Conservation (phyloP, 345 rosid genomes). For the Salix exigua region DNA sequence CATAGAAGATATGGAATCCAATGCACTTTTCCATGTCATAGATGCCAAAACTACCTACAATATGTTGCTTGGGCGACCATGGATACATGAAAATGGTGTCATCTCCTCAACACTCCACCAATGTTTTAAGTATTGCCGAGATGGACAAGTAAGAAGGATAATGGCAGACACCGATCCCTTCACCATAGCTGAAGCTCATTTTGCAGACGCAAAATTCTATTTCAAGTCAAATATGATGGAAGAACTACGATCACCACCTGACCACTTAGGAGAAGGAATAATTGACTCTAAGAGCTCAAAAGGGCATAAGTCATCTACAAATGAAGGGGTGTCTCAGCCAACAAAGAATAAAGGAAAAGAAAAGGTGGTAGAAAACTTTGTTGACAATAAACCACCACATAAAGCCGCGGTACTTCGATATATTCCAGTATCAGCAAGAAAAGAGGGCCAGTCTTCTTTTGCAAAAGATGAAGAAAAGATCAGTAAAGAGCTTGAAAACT, state of each 20-base stretch:
- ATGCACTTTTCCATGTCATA: background rate
- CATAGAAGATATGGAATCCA: background rate
- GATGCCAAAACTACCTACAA: background rate
- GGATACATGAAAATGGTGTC: constrained; percentile 11
- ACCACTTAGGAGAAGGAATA: background rate
- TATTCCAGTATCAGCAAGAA: background rate
- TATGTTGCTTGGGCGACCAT: background rate
- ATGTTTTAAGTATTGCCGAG: background rate
- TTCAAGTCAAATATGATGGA: background rate
- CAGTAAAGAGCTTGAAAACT: background rate
- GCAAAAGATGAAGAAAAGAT: background rate
- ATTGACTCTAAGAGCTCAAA: background rate
- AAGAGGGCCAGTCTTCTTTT: background rate
- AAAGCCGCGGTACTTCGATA: background rate
- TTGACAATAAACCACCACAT: background rate
- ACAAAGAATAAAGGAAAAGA: background rate
- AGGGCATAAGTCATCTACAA: too few species aligned
- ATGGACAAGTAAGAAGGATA: background rate
- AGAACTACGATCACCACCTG: background rate
- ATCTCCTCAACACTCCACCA: constrained; percentile 2
- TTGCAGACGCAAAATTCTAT: background rate
- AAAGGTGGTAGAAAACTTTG: background rate
- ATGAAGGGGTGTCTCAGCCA: background rate
- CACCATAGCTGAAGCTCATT: background rate
- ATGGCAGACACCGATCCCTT: background rate